These are phyloP conservation scores for Acidiella bohemica DNA, from an alignment of 495 filamentous ascomycete genomes.

Conservation along the genomic window DNA sequence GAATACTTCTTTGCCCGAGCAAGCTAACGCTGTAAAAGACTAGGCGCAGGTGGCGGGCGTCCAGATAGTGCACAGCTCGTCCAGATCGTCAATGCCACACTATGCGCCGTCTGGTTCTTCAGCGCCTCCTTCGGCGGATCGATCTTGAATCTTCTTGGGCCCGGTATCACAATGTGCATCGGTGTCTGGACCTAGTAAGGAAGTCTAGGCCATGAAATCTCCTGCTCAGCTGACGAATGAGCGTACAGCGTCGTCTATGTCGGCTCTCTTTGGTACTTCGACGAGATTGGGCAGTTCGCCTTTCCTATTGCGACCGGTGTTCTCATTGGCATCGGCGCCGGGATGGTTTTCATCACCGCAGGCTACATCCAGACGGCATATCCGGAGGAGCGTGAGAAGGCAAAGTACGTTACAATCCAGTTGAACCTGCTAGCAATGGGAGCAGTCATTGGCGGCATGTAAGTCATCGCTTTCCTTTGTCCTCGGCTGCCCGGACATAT, in stretches of 20 bases:
- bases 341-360: slow-evolving; percentile 17
- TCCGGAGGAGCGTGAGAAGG: slow-evolving; percentile 17
- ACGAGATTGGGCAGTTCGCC: slow-evolving; percentile 14
- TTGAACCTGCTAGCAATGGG: slow-evolving; percentile 17
- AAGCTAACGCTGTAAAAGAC: no score
- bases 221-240: not conserved
- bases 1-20: no score
- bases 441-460: slow-evolving; percentile 14
- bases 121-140: not conserved
- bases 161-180: not conserved
- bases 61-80: not conserved
- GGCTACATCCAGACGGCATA: slow-evolving; percentile 15
- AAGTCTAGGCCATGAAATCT: no score
- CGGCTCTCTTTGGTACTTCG: slow-evolving; percentile 19
- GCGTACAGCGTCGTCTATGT: slow-evolving; percentile 9
- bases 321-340: slow-evolving; percentile 14
- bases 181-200: not conserved
- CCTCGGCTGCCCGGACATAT: no score
- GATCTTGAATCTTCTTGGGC: slow-evolving; percentile 1
- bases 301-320: slow-evolving; percentile 8
- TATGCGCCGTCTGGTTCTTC: not conserved
- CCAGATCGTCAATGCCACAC: not conserved
- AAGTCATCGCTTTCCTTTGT: no score
- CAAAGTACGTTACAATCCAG: slow-evolving; percentile 9
- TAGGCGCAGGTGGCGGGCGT: not conserved